phyloP scores from a whole-genome alignment of 2,329 filamentous ascomycete species.

The Clonostachys chloroleuca region DNA sequence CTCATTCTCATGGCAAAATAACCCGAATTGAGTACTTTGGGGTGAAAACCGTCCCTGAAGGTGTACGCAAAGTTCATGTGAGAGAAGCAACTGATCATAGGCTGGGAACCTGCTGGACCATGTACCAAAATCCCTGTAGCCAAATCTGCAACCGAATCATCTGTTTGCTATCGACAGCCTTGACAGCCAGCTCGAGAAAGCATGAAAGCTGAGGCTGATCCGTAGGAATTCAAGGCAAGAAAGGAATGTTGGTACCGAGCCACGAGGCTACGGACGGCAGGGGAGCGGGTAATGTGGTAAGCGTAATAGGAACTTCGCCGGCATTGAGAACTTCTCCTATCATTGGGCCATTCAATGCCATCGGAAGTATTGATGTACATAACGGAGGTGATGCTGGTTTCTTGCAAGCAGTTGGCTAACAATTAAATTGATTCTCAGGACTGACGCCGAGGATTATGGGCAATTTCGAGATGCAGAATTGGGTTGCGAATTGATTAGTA shows the following conservation, averaged over 20 bases:
- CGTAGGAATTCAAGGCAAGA: conserved; percentile 70
- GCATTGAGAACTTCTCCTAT: conserved; percentile 68
- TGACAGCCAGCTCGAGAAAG: conserved; percentile 68
- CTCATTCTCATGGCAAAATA: conserved; percentile 89
- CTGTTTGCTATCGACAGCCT: conserved; percentile 79
- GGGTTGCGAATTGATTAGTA: conserved; percentile 11
- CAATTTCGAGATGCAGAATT: conserved; percentile 15
- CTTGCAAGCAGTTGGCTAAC: neutral
- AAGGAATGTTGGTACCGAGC: conserved; percentile 63
- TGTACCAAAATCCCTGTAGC: conserved; percentile 72
- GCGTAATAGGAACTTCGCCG: conserved; percentile 67
- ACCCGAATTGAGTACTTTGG: conserved; percentile 87
- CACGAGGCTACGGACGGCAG: conserved; percentile 72
- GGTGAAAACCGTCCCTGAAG: conserved; percentile 70
- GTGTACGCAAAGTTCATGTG: conserved; percentile 33
- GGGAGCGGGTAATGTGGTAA: conserved; percentile 76
- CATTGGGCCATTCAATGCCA: conserved; percentile 66
- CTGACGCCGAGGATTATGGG: conserved; percentile 58
- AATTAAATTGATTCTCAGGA: conserved; percentile 58
- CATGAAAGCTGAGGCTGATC: conserved; percentile 74
- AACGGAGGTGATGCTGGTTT: conserved; percentile 53
- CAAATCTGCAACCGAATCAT: conserved; percentile 61
- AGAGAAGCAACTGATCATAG: conserved; percentile 64
- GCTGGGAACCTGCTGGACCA: conserved; percentile 80
- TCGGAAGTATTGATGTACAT: conserved; percentile 73